A percentile compares a stretch with the other conserved stretches of the same genome.
These are phyloP conservation scores for Knoxia roxburghii DNA, from an alignment of 257 asterid genomes.

Conservation along the genomic window DNA sequence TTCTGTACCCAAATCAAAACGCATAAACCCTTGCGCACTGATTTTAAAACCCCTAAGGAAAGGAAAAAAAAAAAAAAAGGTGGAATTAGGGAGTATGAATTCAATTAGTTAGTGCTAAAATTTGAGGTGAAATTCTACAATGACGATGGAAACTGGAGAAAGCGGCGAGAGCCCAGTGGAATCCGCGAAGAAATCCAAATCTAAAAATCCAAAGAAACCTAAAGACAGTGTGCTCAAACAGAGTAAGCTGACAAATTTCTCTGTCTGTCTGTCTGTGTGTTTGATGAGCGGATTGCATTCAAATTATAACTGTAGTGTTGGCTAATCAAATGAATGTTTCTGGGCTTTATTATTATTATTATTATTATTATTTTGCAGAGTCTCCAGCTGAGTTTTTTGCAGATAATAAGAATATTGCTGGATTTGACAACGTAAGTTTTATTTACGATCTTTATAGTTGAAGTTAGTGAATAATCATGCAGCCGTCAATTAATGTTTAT, in stretches of 20 bases:
- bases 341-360: background rate
- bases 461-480: background rate
- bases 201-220: constrained; percentile 58
- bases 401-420: constrained; percentile 89
- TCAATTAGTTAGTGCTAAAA: background rate
- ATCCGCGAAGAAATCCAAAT: constrained; percentile 42
- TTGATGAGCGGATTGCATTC: background rate
- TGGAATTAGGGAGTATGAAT: background rate
- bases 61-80: background rate
- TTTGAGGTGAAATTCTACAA: constrained; percentile 3
- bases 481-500: background rate
- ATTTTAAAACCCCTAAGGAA: background rate
- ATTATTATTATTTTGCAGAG: constrained; percentile 35
- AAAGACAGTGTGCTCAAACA: constrained; percentile 69
- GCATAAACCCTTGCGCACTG: too few relatives aligned
- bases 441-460: background rate
- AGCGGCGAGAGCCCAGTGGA: constrained; percentile 49
- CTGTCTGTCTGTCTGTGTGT: background rate
- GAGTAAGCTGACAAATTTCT: constrained; percentile 29
- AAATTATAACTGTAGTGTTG: background rate
- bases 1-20: too few relatives aligned
- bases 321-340: background rate
- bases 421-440: constrained; percentile 80
- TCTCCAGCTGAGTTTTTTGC: constrained; percentile 97
- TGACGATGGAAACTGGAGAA: constrained; percentile 39